Base-by-base conservation (phyloP, 768 basidiomycete species). In the Panaeolus cyanescens region DNA sequence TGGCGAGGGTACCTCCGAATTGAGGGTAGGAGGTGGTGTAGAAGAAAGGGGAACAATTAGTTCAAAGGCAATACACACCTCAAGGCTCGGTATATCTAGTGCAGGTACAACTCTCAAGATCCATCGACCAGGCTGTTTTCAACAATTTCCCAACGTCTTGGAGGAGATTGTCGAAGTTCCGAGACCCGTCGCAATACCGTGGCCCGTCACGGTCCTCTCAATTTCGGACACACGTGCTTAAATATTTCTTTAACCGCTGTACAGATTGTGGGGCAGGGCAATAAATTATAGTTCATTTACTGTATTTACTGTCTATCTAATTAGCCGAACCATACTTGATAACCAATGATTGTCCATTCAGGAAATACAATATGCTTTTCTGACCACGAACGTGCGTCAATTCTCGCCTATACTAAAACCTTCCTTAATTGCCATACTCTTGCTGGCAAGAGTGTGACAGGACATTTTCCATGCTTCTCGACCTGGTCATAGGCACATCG, bases 401-500 rank as follows among this genome's bases (percentile, higher is more conserved):
- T 30, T 42, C 59, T 66, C 59, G 54, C 56, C 80, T 77, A 95
- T 58, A 93, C 82, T 70, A 96, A 73, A 13, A 97, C 91, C 72
- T 96, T 94, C 71, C 95, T 80, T 74, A 97, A 73, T 72, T 95
- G 90, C 87, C 93, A 95, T 63, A 84, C 83, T 61, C 82, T 83
- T 20, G 88, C 81, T 3, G 88, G 88, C 57, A 92, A 74, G 54
- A 95, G 83, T 59, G 95, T 96, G 66, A 98, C 87, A 62, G 95
- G 95, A 78, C 95, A 98, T 73, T 78, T 84, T 37, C 88, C 87
- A 61, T 88, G 78, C 70, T 85, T 85, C 74, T 91, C 87, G 33
- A 96, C 87, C 66, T 93, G 85, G 62, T 90, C 88, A 78, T 91
- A 88, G 59, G 90, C 91, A 77, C 96, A 97, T 33, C 91, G 86